Percentiles rank a stretch among this genome's conserved stretches.
Evolutionary conservation across 371 early-diverging fungal species (phyloP).

Genomic region (Funneliformis caledonium): DNA sequence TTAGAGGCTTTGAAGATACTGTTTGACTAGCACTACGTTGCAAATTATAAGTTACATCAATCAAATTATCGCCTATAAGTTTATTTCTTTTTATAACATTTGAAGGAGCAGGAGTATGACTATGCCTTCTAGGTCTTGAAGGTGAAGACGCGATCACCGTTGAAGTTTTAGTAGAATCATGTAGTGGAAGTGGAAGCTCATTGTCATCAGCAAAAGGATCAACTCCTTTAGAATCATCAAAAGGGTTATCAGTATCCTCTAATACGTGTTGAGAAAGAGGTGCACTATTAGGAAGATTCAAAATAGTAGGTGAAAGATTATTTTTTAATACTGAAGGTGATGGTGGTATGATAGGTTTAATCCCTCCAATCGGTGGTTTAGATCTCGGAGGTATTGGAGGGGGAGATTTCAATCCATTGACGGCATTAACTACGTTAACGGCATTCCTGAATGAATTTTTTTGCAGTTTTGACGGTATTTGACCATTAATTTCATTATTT

Average conservation of each 20-base stretch:
- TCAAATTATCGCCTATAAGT: background rate
- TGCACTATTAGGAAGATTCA: background rate
- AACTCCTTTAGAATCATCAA: conserved; percentile 29
- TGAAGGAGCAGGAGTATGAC: background rate
- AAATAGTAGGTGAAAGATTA: background rate
- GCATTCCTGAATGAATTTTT: background rate
- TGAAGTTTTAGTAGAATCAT: too few relatives aligned
- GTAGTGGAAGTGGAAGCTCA: background rate
- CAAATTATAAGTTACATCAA: background rate
- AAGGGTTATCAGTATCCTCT: conserved; percentile 11
- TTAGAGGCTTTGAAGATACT: background rate
- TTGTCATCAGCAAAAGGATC: conserved; percentile 34
- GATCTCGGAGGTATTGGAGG: conserved; percentile 2
- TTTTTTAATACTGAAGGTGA: background rate
- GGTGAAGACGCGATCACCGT: too few relatives aligned
- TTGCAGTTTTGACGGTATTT: background rate
- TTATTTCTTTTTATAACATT: background rate
- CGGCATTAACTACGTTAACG: background rate
- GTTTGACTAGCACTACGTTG: background rate
- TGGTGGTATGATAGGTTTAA: background rate
- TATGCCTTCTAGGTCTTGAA: background rate
- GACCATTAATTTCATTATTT: background rate
- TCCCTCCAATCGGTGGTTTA: background rate
- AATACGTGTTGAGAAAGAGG: background rate
- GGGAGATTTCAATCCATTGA: conserved; percentile 1